These are phyloP conservation scores for Cinnamomum micranthum DNA, from an alignment of 164 flowering plant genomes.

Conservation along the genomic window DNA sequence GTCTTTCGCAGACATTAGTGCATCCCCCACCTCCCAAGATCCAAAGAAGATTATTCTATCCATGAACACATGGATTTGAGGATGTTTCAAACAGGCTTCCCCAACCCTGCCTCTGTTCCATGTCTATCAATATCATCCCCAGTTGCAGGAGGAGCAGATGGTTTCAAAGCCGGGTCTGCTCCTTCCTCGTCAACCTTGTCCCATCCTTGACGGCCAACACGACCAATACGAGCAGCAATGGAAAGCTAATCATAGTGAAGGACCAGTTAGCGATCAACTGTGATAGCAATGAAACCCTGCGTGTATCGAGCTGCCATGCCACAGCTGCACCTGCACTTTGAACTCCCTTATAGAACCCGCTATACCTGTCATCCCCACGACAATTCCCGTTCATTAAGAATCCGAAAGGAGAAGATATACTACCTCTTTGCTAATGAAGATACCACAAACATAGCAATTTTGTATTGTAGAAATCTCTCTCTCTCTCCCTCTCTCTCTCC, in stretches of 20 bases:
- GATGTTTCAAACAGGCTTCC: not conserved
- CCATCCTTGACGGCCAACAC: slow-evolving; percentile 63
- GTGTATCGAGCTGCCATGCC: slow-evolving; percentile 81
- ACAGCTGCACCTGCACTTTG: slow-evolving; percentile 96
- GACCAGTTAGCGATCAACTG: slow-evolving; percentile 74
- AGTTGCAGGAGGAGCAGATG: not conserved
- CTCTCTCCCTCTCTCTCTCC: no score
- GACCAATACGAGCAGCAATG: slow-evolving; percentile 54
- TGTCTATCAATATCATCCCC: not conserved
- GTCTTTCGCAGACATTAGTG: not conserved
- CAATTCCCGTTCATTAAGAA: not conserved
- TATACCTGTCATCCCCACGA: slow-evolving; percentile 44
- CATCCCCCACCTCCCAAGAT: no score
- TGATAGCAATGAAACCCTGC: slow-evolving; percentile 40
- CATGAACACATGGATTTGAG: not conserved
- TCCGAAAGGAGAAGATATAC: not conserved
- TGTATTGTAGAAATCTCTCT: no score
- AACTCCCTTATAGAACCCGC: slow-evolving; percentile 87
- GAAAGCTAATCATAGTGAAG: slow-evolving; percentile 67
- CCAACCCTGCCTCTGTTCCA: not conserved
- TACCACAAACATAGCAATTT: no score
- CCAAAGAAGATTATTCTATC: not conserved
- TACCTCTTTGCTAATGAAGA: no score
- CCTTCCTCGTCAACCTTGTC: slow-evolving; percentile 21
- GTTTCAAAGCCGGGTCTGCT: not conserved